Conservation (phyloP, 1,139 yeast species). For the Magnusiomyces clavatus region DNA sequence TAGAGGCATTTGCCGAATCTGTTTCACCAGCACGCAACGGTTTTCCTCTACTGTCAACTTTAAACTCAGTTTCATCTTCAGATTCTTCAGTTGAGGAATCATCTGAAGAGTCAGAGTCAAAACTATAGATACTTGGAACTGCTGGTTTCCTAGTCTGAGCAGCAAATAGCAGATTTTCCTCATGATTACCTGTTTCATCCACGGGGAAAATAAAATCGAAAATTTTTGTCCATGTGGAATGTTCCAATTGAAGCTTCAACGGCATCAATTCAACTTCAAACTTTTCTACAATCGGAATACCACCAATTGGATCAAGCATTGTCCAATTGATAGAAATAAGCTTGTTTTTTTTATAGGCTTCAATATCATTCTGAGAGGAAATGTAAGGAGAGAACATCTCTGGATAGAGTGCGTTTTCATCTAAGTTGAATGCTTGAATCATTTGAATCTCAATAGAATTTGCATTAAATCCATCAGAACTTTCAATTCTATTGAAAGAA, state of each 20-base stretch:
- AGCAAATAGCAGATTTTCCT: constrained; percentile 21
- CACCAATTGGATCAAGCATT: constrained; percentile 75
- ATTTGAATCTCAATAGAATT: constrained; percentile 52
- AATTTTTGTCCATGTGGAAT: constrained; percentile 52
- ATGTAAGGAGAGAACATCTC: constrained; percentile 57
- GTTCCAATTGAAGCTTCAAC: constrained; percentile 64
- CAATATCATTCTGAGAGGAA: constrained; percentile 18
- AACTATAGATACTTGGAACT: constrained; percentile 1
- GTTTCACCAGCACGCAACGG: neutral
- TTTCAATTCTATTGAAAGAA: constrained; percentile 50
- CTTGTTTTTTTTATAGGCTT: constrained; percentile 24
- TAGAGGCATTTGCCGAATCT: neutral
- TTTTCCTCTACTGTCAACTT: constrained; percentile 3
- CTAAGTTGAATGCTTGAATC: constrained; percentile 66
- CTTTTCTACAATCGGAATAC: constrained; percentile 59
- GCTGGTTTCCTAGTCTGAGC: constrained; percentile 11
- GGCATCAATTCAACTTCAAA: constrained; percentile 52
- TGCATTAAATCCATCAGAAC: constrained; percentile 56
- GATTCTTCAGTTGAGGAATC: neutral
- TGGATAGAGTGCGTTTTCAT: constrained; percentile 55
- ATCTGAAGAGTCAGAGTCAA: constrained; percentile 2
- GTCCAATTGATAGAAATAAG: constrained; percentile 61
- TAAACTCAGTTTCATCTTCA: neutral
- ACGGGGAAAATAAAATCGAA: constrained; percentile 62
- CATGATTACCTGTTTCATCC: constrained; percentile 24